These are phyloP conservation scores for Nitzschia sp. DNA, from an alignment of 108 stramenopile species.

Conservation along the genomic window DNA sequence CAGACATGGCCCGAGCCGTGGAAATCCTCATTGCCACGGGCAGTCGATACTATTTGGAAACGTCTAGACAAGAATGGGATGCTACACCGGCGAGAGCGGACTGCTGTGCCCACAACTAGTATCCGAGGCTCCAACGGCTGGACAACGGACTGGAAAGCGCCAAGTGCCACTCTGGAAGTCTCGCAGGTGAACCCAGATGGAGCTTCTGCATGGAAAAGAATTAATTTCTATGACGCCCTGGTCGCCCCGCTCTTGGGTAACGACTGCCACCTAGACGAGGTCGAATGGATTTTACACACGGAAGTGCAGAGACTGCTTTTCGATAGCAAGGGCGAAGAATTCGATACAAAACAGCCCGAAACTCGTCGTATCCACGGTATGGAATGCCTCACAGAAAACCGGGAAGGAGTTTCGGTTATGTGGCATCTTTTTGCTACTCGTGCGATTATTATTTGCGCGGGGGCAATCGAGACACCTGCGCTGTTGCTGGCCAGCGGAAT, in stretches of 20 bases:
- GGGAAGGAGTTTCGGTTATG: neutral
- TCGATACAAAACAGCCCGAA: too few relatives aligned
- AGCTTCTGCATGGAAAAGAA: constrained; percentile 13
- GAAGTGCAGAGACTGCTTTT: constrained; percentile 61
- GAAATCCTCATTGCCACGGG: constrained; percentile 24
- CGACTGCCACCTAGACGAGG: constrained; percentile 41
- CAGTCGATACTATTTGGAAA: constrained; percentile 16
- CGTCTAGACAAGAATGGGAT: constrained; percentile 29
- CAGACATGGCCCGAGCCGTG: constrained; percentile 61
- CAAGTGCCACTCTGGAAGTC: constrained; percentile 2
- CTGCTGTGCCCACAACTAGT: neutral
- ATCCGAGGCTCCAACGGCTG: neutral
- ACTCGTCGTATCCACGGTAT: constrained; percentile 10
- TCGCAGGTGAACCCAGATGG: neutral
- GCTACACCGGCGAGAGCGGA: neutral
- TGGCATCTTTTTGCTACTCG: constrained; percentile 9
- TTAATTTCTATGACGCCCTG: constrained; percentile 67
- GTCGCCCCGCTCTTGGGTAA: constrained; percentile 53
- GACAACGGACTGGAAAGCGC: neutral
- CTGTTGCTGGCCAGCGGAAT: constrained; percentile 67
- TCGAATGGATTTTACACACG: constrained; percentile 46
- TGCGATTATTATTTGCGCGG: constrained; percentile 60
- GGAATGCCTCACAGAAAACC: constrained; percentile 18
- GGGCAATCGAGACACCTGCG: constrained; percentile 72
- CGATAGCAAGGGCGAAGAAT: neutral